Base-by-base conservation (phyloP, 345 rosid genomes). In the Acer negundo region DNA sequence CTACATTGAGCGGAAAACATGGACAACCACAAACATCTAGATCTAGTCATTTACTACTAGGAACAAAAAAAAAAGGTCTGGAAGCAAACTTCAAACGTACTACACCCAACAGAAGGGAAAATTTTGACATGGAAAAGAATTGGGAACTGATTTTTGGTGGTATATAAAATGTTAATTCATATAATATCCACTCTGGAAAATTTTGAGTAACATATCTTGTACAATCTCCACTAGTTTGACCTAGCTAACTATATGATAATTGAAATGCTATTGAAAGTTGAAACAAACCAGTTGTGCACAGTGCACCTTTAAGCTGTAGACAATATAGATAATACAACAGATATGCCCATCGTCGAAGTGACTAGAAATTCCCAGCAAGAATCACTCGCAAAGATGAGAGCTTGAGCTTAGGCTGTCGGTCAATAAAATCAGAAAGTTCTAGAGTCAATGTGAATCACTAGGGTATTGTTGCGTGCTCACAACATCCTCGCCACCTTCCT, bases 401-500 rank as follows among this genome's bases (percentile, higher is more conserved):
- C 38, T 35, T 35, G 38, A 35, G 0, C 38, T 35, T 35, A 35
- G 38, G 38, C 38, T 35, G 38, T 35, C 38, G 4, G 38, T 35
- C 38, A 35, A 35, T 6, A 4, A 35, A 35, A 35, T 35, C 38
- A 3, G 6, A 35, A 35, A 35, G 38, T 35, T 35, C 38, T 35
- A 35, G 38, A 35, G 38, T 35, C 38, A 4, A 35, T 4, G 6
- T 4, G 38, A 35, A 49, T 76, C 65, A 49, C 51, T 40, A 19
- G 77, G 79, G 70, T 72, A 80, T 10, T 80, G 70, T 47, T n/a
- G 17, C 16, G 8, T 2, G n/a, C 20, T 31, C 20, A 44, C 31
- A 10, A 44, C 31, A 10, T 55, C 19, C 20, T 58, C 64, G 23
- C 12, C 56, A 46, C 8, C 63, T 20, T 47, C 67, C 49, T 47